These are phyloP conservation scores for Maudiozyma pseudohumilis DNA, from an alignment of 805 yeast genomes.

Conservation along the genomic window DNA sequence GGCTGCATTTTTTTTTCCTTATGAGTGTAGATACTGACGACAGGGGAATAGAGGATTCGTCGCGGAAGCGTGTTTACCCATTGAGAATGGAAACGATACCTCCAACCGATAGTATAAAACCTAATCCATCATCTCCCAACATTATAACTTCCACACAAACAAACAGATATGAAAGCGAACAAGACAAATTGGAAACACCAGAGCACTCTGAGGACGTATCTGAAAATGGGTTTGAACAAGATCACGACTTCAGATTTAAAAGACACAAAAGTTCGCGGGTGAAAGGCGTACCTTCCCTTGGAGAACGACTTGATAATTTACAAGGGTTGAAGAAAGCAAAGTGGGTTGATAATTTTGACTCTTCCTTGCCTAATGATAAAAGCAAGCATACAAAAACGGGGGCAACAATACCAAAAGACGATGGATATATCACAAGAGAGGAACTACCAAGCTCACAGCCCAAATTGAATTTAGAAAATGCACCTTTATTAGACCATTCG, in stretches of 20 bases:
- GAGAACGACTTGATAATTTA: conserved; percentile 24
- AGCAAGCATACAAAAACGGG: no score
- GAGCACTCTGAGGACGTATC: no score
- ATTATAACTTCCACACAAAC: conserved; percentile 1
- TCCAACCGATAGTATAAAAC: no score
- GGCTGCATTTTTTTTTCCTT: not conserved
- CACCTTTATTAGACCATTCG: not conserved
- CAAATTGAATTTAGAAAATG: not conserved
- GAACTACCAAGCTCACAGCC: not conserved
- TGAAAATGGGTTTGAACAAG: conserved; percentile 19
- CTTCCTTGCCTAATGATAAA: conserved; percentile 15
- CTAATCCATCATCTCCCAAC: conserved; percentile 1
- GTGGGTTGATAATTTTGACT: conserved; percentile 28
- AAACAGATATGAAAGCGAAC: not conserved
- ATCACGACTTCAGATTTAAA: conserved; percentile 26
- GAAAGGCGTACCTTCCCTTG: conserved; percentile 22
- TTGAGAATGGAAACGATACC: conserved; percentile 21
- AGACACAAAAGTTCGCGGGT: conserved; percentile 21
- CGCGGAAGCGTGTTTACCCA: conserved; percentile 15
- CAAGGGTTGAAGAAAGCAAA: conserved; percentile 23
- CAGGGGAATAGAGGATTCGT: not conserved
- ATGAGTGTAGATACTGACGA: conserved; percentile 1
- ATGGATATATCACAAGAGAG: not conserved
- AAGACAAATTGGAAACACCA: not conserved
- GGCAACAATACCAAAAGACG: not conserved